Evolutionary conservation across 148 eudicot genomes (phyloP), one percentile per base, ranked within the genome.

Genomic region (Polygonum maritimum): DNA sequence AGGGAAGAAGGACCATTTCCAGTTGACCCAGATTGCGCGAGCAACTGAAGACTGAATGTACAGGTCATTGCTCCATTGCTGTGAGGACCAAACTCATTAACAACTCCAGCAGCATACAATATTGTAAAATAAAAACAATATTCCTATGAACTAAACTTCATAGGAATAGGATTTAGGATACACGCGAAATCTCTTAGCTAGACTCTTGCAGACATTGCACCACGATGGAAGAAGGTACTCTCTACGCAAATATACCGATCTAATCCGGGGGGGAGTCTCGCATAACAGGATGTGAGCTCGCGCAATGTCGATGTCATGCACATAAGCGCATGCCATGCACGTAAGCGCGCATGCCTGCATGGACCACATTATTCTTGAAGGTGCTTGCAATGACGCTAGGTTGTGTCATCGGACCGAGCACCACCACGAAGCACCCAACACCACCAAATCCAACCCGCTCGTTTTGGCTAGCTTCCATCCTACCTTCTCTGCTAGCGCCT

Each of bases 121-220:
- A 90, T 80, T 1, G 91, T 48, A 48, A 86, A 90, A 58, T 92
- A 83, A 79, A 87, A 92, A 72, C 97, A 92, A 47, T 80, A n/a
- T n/a, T n/a, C n/a, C n/a, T n/a, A n/a, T n/a, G n/a, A n/a, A 90
- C 98, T 93, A 76, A 81, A 82, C 98, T 90, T 87, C 74, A 86
- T 84, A 22, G 98, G 98, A 38, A 94, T 81, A 3, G 94, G 94
- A 69, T 94, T 91, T 81, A 3, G 94, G 94, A 69, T 94, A 91
- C 78, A 88, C 97, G 0, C 97, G 94, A 75, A 94, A 94, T 67
- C 83, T 85, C 77, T 94, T 91, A 45, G 89, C 89, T 21, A 94
- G 77, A 57, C 90, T 94, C 36, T 91, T 90, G 40, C 93, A 92
- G 54, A 94, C 91, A 2, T 91, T 26, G 31, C 98, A 0, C 89